Conservation (phyloP, 202 grass and related monocot genomes). For the Eragrostis tef region DNA sequence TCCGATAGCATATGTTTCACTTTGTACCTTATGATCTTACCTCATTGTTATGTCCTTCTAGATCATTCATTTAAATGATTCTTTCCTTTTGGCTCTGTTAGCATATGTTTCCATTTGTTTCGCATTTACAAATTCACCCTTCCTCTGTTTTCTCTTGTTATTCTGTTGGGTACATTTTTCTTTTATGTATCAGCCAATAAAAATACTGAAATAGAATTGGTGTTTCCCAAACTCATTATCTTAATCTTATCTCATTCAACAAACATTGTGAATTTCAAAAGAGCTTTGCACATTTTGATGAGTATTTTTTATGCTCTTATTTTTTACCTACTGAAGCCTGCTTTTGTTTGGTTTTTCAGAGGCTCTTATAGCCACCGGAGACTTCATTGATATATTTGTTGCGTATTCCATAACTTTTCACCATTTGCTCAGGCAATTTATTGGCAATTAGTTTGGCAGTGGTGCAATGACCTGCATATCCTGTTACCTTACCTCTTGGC, state of each 20-base stretch:
- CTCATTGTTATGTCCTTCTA: slow-evolving; percentile 15
- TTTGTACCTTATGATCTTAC: slow-evolving; percentile 26
- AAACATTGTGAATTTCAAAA: slow-evolving; percentile 18
- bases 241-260: slow-evolving; percentile 17
- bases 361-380: background rate
- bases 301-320: slow-evolving; percentile 15
- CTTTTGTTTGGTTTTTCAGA: slow-evolving; percentile 12
- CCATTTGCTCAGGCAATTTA: background rate
- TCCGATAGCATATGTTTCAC: background rate
- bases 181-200: background rate
- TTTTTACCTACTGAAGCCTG: background rate
- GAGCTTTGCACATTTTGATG: background rate
- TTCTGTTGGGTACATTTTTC: slow-evolving; percentile 13
- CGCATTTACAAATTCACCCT: slow-evolving; percentile 19
- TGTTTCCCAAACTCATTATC: slow-evolving; percentile 28
- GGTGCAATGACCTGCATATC: slow-evolving; percentile 11
- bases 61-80: background rate
- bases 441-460: background rate
- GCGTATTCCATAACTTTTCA: background rate
- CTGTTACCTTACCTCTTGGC: background rate
- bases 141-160: background rate
- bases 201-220: slow-evolving; percentile 21
- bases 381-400: slow-evolving; percentile 18
- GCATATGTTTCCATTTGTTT: slow-evolving; percentile 28
- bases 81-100: background rate